Evolutionary conservation across 2,329 filamentous ascomycete genomes (phyloP).

Genomic region (Fusarium mangiferae): DNA sequence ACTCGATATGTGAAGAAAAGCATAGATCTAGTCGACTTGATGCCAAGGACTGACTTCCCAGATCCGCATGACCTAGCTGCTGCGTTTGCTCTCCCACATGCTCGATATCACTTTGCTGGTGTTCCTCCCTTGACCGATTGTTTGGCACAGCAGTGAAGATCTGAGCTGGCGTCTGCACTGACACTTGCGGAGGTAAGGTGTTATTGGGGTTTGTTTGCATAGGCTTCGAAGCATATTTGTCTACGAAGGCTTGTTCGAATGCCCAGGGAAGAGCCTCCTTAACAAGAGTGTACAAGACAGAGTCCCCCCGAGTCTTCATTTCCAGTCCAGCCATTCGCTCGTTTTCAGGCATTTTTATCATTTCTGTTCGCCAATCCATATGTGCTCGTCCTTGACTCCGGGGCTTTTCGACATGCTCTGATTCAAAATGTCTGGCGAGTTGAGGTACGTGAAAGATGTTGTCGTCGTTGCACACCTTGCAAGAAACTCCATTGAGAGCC

Average conservation of each 20-base stretch:
- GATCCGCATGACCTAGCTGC: not conserved
- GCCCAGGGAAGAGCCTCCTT: slow-evolving; percentile 52
- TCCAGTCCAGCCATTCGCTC: slow-evolving; percentile 45
- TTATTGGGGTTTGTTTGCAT: not conserved
- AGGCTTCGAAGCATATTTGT: not conserved
- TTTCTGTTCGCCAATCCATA: slow-evolving; percentile 58
- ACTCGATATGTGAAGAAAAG: not conserved
- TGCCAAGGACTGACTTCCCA: not conserved
- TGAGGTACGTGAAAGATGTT: slow-evolving; percentile 65
- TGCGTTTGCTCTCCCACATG: not conserved
- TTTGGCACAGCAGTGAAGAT: not conserved
- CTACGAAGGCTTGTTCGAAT: slow-evolving; percentile 38
- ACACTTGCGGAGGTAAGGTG: not conserved
- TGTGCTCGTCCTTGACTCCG: slow-evolving; percentile 30
- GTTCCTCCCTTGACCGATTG: not conserved
- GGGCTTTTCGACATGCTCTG: slow-evolving; percentile 50
- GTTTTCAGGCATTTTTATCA: slow-evolving; percentile 57
- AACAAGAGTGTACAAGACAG: slow-evolving; percentile 49
- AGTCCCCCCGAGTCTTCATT: slow-evolving; percentile 45
- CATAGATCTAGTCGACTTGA: not conserved
- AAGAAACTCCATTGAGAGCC: slow-evolving; percentile 63
- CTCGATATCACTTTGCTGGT: not conserved
- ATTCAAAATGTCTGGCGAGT: slow-evolving; percentile 68
- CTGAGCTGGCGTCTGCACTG: not conserved
- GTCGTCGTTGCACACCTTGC: slow-evolving; percentile 62